A percentile compares a stretch with the other conserved stretches of the same genome.
These are phyloP conservation scores for Wickerhamomyces tratensis DNA, from an alignment of 805 yeast species.

Conservation along the genomic window DNA sequence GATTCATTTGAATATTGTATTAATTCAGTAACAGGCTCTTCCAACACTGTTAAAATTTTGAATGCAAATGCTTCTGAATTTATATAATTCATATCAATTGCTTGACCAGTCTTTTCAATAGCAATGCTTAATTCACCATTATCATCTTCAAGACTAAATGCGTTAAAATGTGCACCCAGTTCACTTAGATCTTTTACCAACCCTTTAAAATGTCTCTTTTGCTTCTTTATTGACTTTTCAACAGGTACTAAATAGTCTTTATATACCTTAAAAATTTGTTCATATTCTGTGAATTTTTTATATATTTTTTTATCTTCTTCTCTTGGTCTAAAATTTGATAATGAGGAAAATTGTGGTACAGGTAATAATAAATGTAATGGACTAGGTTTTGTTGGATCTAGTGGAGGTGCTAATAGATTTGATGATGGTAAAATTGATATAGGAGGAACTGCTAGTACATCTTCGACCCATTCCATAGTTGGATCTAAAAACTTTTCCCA, in stretches of 20 bases:
- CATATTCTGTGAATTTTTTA: constrained; percentile 16
- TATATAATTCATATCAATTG: constrained; percentile 64
- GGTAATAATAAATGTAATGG: constrained; percentile 58
- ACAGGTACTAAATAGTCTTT: constrained; percentile 13
- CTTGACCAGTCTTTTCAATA: constrained; percentile 78
- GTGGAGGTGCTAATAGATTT: constrained; percentile 50
- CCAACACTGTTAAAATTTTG: constrained; percentile 24
- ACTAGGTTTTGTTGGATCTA: constrained; percentile 45
- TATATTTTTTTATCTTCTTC: constrained; percentile 9
- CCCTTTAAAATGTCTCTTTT: constrained; percentile 33
- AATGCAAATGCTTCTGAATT: constrained; percentile 32
- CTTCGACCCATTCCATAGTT: constrained; percentile 64
- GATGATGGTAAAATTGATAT: constrained; percentile 42
- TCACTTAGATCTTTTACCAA: constrained; percentile 61
- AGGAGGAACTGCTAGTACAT: constrained; percentile 52
- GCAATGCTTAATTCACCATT: constrained; percentile 35
- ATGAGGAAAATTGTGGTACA: constrained; percentile 35
- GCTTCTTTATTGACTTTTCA: constrained; percentile 15
- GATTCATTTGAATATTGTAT: constrained; percentile 23
- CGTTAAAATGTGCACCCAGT: constrained; percentile 62
- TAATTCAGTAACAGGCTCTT: constrained; percentile 29
- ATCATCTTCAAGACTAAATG: constrained; percentile 42
- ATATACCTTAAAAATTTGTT: constrained; percentile 15
- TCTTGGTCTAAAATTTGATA: constrained; percentile 16
- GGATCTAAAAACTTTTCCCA: constrained; percentile 81